Evolutionary conservation across 495 filamentous ascomycete genomes (phyloP).

Genomic region (Penicillium paradoxum): DNA sequence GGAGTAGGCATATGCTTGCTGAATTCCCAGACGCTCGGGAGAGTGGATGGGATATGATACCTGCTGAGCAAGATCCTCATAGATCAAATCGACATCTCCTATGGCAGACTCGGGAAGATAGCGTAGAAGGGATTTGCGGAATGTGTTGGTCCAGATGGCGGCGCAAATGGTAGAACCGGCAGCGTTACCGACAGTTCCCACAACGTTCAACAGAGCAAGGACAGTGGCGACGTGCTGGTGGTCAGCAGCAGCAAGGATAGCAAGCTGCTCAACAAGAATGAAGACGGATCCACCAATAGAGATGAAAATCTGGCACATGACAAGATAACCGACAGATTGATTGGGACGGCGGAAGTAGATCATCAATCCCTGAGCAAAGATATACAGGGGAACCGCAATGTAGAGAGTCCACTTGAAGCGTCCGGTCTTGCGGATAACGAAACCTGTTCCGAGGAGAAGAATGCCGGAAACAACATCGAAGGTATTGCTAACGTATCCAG

Average conservation of each 20-base stretch:
- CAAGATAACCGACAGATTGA: conserved; percentile 54
- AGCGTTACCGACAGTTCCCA: conserved; percentile 56
- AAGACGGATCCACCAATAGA: conserved; percentile 54
- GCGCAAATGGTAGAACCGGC: conserved; percentile 56
- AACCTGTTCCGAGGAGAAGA: conserved; percentile 41
- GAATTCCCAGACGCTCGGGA: conserved; percentile 46
- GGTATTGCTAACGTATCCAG: conserved; percentile 48
- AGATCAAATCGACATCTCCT: conserved; percentile 44
- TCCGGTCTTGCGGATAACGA: conserved; percentile 47
- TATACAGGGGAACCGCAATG: conserved; percentile 54
- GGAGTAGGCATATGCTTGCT: conserved; percentile 49
- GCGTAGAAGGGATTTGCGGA: conserved; percentile 43
- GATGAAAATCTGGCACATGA: conserved; percentile 71
- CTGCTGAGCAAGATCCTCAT: conserved; percentile 41
- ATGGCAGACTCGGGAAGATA: conserved; percentile 5
- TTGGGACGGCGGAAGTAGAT: conserved; percentile 58
- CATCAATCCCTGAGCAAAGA: conserved; percentile 54
- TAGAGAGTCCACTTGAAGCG: conserved; percentile 50
- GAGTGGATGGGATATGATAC: conserved; percentile 48
- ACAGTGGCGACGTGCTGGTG: conserved; percentile 62
- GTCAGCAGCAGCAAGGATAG: conserved; percentile 56
- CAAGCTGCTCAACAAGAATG: conserved; percentile 59
- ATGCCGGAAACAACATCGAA: conserved; percentile 47
- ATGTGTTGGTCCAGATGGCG: conserved; percentile 60
- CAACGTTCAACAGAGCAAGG: conserved; percentile 58